Base-by-base conservation (phyloP, 345 rosid genomes). In the Hevea brasiliensis region DNA sequence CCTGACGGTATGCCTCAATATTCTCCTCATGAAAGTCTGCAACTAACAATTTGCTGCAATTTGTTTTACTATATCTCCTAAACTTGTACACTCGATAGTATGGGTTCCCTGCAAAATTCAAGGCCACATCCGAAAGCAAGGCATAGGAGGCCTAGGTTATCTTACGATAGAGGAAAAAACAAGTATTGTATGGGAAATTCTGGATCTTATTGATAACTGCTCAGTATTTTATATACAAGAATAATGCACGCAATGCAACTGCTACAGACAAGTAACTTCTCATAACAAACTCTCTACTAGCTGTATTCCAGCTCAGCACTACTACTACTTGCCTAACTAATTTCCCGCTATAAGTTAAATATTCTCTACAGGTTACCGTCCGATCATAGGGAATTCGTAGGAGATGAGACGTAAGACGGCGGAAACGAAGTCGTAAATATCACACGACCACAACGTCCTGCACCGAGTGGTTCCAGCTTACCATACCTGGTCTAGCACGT, bases 41-140 rank as follows among this genome's bases (percentile, higher is more conserved):
- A 11, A 61, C 24, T 51, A 51, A 68, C 8, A 20, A 56, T 0
- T 21, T 48, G 17, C 53, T 3, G 15, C n/a, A 18, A 12, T 12
- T 48, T 48, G 53, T 48, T n/a, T n/a, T 72, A 18, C 48, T 70
- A 55, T 26, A 70, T 48, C 12, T 69, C 83, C 44, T 68, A 84
- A 84, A 73, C 79, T 78, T 67, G 0, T 79, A 12, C 67, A 82
- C 84, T 48, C 72, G 9, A 7, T 64, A 57, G 3, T 92, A 73
- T 86, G 89, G 84, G 15, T 86, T 58, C 97, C 96, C 3, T 70
- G 72, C 86, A 80, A 77, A 74, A 84, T 81, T 83, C 92, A 86
- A 72, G 29, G 47, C 66, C 86, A 85, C 76, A 90, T 92, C 84
- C 64, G 63, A 20, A 74, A 23, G 26, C 89, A 73, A 70, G 76